Evolutionary conservation across 345 rosid species (phyloP).

Genomic region (Mallotus nudiflorus): DNA sequence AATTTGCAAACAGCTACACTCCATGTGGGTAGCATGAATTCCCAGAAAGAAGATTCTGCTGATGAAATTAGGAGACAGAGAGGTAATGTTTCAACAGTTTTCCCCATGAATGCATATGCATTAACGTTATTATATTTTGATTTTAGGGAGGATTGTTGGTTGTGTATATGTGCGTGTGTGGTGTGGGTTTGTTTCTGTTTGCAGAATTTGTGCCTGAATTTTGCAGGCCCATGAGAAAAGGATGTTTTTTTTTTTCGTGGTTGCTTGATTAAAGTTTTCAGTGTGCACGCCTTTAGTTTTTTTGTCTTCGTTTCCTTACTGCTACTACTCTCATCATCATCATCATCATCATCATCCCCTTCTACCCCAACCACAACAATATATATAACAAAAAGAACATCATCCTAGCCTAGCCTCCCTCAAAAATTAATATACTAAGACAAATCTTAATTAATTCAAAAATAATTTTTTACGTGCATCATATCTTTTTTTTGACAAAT

Average conservation of each 20-base stretch:
- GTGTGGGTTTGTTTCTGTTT: slow-evolving; percentile 23
- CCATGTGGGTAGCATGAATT: slow-evolving; percentile 27
- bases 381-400: too few species aligned
- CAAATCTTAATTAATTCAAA: too few species aligned
- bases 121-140: too few species aligned
- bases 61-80: slow-evolving; percentile 2
- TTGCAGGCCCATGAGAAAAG: slow-evolving; percentile 40
- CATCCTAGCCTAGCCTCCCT: too few species aligned
- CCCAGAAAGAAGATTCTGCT: slow-evolving; percentile 21
- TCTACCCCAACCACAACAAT: too few species aligned
- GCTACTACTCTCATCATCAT: not conserved
- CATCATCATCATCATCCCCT: not conserved
- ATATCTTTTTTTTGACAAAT: too few species aligned
- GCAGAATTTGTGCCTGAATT: slow-evolving; percentile 48
- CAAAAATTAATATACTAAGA: too few species aligned
- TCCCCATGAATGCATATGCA: not conserved
- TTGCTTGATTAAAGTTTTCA: slow-evolving; percentile 3
- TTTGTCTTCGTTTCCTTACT: slow-evolving; percentile 8
- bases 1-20: not conserved
- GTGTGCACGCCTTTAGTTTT: too few species aligned
- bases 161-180: too few species aligned
- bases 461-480: too few species aligned
- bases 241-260: not conserved
- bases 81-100: not conserved
- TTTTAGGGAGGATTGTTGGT: too few species aligned